Evolutionary conservation across 2,329 filamentous ascomycete genomes (phyloP), one percentile per base, ranked within the genome.

Genomic region (Curvularia sp.): DNA sequence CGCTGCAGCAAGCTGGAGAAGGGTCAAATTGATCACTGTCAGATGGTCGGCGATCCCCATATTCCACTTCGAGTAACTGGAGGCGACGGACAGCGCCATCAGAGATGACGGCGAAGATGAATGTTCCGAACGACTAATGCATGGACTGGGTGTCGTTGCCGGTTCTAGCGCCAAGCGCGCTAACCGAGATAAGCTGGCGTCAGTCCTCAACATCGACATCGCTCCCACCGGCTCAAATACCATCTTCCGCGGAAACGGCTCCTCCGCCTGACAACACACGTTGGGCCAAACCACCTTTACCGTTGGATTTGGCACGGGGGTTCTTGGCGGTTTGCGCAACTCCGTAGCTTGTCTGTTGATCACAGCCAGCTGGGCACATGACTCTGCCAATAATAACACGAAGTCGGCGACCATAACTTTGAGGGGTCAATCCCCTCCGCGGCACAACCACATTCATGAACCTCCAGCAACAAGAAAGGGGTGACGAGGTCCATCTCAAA

Each of bases 11-110:
- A 45, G 48, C 46, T 32, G 45, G 19, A 46, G 32, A 19, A 48
- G 38, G 49, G 19, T 36, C 49, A 15, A 54, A 49, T 49, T 9
- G 18, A 54, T 49, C 39, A 34, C 46, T 28, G 28, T 32, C 36
- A 15, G 25, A 27, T 8, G 27, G 51, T 25, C 25, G 23, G 12
- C 27, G 21, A n/a, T 23, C 19, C n/a, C 19, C 46, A 27, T 32
- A 25, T 36, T 27, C 55, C 9, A 34, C 32, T 49, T 41, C 18
- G 30, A 54, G 55, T 28, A 58, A 19, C 38, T n/a, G n/a, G 49
- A 53, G 48, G 48, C 53, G 53, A 57, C 43, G 34, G 50, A 41
- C 43, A 34, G 49, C 10, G 43, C 46, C 38, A 57, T 54, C 23
- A 45, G 46, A 42, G 36, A 42, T 49, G 18, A 21, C 43, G 43